Evolutionary conservation across 2,329 filamentous ascomycete species (phyloP).

Genomic region (Dothiorella sarmentorum): DNA sequence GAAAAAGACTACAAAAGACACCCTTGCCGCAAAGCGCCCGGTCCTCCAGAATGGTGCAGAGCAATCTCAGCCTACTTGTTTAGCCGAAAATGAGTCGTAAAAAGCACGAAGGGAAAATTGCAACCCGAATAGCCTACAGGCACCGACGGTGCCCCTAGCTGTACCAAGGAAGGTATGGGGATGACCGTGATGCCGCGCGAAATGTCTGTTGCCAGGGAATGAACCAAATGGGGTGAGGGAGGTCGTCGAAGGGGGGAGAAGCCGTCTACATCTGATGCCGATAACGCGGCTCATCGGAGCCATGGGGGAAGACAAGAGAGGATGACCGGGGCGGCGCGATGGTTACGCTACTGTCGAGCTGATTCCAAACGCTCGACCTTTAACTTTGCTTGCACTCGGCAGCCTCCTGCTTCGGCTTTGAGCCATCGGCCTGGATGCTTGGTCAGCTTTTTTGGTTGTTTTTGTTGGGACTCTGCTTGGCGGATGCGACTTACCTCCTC

Average conservation of each 20-base stretch:
- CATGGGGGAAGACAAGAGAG: background rate
- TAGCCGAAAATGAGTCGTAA: slow-evolving; percentile 16
- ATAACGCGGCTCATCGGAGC: slow-evolving; percentile 5
- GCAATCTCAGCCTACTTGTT: slow-evolving; percentile 18
- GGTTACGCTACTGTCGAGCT: background rate
- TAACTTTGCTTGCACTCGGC: slow-evolving; percentile 46
- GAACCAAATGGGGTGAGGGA: slow-evolving; percentile 4
- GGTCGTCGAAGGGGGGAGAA: slow-evolving; percentile 16
- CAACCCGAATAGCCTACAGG: slow-evolving; percentile 17
- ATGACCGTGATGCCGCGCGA: slow-evolving; percentile 17
- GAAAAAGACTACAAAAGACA: slow-evolving; percentile 14
- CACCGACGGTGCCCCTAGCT: slow-evolving; percentile 2
- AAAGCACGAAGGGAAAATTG: slow-evolving; percentile 18
- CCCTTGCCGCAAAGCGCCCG: slow-evolving; percentile 19
- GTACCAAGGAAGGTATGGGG: slow-evolving; percentile 15
- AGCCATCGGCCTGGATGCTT: slow-evolving; percentile 35
- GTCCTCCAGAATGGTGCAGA: slow-evolving; percentile 19
- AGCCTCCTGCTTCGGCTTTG: slow-evolving; percentile 45
- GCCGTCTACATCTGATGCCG: slow-evolving; percentile 19
- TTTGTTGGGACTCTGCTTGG: background rate
- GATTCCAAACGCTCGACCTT: slow-evolving; percentile 18
- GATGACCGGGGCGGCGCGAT: slow-evolving; percentile 10
- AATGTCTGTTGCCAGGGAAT: slow-evolving; percentile 17
- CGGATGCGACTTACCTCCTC: slow-evolving; percentile 30
- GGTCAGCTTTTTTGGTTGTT: background rate